phyloP scores from a whole-genome alignment of 2,329 filamentous ascomycete genomes.

The Ophiostoma ips region DNA sequence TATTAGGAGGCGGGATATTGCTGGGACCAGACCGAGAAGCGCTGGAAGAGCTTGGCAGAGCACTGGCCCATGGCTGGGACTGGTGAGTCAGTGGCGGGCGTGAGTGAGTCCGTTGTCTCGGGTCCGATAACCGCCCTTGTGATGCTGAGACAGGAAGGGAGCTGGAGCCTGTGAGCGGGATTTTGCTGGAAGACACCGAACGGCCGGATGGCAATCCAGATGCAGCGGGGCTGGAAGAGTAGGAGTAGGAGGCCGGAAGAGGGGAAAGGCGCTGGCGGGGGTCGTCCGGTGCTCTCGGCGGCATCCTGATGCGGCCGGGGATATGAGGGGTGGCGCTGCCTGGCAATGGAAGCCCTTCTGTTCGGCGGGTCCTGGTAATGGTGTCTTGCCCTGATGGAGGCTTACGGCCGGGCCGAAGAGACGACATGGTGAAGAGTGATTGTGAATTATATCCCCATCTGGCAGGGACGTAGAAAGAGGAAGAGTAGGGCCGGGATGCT shows the following conservation, averaged over 20 bases:
- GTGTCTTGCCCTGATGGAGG: not conserved
- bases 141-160: not conserved
- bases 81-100: conserved; percentile 28
- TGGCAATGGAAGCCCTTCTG: not conserved
- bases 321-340: not conserved
- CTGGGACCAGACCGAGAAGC: conserved; percentile 11
- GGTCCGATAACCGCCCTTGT: conserved; percentile 6
- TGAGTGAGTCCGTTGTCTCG: conserved; percentile 9
- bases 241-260: not conserved
- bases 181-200: conserved; percentile 14
- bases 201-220: not conserved
- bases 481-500: not conserved
- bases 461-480: not conserved
- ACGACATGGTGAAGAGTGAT: not conserved
- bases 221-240: not conserved
- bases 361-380: not conserved
- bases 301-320: not conserved
- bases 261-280: not conserved
- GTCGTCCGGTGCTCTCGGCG: not conserved
- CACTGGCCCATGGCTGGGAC: conserved; percentile 28
- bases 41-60: conserved; percentile 10
- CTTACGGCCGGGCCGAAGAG: not conserved
- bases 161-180: conserved; percentile 22
- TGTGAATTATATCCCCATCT: not conserved
- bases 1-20: conserved; percentile 16